These are phyloP conservation scores for Anaeromyces robustus DNA, from an alignment of 192 early-diverging fungal genomes.

Conservation along the genomic window DNA sequence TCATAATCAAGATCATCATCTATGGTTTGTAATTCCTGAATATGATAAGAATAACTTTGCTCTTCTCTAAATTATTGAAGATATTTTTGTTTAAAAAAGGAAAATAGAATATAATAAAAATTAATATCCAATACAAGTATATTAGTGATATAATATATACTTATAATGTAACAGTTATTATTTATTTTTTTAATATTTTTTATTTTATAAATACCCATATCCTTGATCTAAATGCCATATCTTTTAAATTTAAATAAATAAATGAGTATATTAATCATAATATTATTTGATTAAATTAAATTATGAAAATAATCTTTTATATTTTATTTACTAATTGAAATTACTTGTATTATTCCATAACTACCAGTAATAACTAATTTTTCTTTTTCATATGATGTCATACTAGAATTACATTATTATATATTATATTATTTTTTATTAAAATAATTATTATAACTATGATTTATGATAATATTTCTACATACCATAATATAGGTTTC, in stretches of 20 bases:
- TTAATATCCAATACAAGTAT: too few relatives aligned
- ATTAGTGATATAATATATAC: too few relatives aligned
- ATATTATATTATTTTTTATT: neutral
- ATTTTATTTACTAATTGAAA: too few relatives aligned
- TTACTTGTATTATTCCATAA: neutral
- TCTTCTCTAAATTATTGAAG: neutral
- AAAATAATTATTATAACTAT: slow-evolving; percentile 4
- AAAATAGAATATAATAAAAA: too few relatives aligned
- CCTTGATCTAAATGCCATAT: slow-evolving; percentile 1
- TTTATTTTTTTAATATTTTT: slow-evolving; percentile 9
- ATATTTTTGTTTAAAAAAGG: too few relatives aligned
- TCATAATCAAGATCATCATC: slow-evolving; percentile 8
- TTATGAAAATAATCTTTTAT: too few relatives aligned
- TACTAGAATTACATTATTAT: neutral
- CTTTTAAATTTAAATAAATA: slow-evolving; percentile 1
- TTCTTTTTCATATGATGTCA: slow-evolving; percentile 4
- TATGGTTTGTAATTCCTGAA: neutral
- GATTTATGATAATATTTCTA: neutral
- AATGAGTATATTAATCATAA: too few relatives aligned
- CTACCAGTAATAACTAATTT: slow-evolving; percentile 3
- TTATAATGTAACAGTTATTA: too few relatives aligned
- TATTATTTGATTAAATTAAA: too few relatives aligned
- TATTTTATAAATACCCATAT: slow-evolving; percentile 6
- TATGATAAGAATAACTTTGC: neutral
- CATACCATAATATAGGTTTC: slow-evolving; percentile 19